Base-by-base conservation (phyloP, 1,284 basidiomycete species). In the Sporisorium exsertum region DNA sequence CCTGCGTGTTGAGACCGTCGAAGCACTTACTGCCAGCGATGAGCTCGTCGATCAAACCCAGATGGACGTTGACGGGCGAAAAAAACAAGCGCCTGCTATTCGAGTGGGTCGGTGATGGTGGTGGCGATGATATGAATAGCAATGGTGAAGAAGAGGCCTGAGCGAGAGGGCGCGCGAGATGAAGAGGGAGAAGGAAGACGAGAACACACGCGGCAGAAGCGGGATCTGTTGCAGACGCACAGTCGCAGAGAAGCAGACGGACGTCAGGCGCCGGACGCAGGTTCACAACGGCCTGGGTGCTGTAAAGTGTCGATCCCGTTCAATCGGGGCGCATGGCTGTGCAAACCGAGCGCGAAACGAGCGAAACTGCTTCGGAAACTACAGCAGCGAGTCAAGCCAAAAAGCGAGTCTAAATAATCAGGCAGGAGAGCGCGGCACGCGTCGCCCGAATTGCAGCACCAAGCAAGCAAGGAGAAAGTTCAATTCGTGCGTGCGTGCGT, bases 391-490 rank as follows among this genome's bases (percentile, higher is more conserved):
- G 18, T 43, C n/a, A 16, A n/a, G n/a, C 7, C 40, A 9, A 45
- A 22, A 45, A 45, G 43, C 43, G 43, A 46, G 43, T 24, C 9
- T 24, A n/a, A 9, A 8, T n/a, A 46, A 3, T 6, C 42, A 3
- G n/a, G 24, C 22, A 45, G 45, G 15, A 50, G 26, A 50, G 49
- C 49, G 49, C 49, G n/a, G 29, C 27, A 20, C 49, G 49, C 49
- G 49, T 50, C 29, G 49, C 10, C 49, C 49, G 49, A 50, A 27
- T 5, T 50, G 49, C 49, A 50, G 29, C 24, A 43, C 15, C 40
- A 43, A 43, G 26, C 46, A 32, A 32, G 29, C n/a, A n/a, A 32
- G 5, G 29, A 32, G 5, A 32, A 32, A 32, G 10, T 32, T 46
- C 29, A 32, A 10, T 5, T 46, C 1, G 43, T 26, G n/a, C 9